Base-by-base conservation (phyloP, 768 basidiomycete species). In the Pleurotus citrinopileatus region DNA sequence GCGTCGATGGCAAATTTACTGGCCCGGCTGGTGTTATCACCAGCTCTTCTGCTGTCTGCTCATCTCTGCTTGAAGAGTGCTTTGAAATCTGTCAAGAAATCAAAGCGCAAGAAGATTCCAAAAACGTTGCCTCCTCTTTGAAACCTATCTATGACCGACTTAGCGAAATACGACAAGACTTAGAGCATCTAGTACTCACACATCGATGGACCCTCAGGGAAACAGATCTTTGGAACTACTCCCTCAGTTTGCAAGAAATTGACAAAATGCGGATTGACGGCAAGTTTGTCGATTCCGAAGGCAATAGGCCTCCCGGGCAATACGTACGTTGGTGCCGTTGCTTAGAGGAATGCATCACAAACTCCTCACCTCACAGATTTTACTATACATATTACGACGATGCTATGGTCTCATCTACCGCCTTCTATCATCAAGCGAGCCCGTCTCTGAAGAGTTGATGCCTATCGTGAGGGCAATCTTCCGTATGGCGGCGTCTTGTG, bases 401-500 rank as follows among this genome's bases (percentile, higher is more conserved):
- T 99, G 97, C 74, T 95, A 98, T 67, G 96, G 96, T 57, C 80
- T 98, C 48, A 95, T 97, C 61, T 98, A 98, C 69, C 82, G 89
- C 25, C 70, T 99, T 45, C 81, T 99, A 57, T 94, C 94, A 22
- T 94, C 94, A 17, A 93, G 91, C 58, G 96, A 98, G 71, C 97
- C 97, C 0, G 94, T 99, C 2, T 96, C 94, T 0, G 97, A 99
- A 69, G 97, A 98, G 68, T 74, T 99, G 13, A 98, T 98, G 91
- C 95, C 95, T 4, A 82, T 97, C 34, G 95, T 95, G 68, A 36
- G 64, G n/a, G 57, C 26, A 13, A 1, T 38, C 19, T 29, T 19
- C 38, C 12, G 55, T 25, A 29, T 40, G 17, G 13, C 23, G 15
- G 13, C n/a, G 28, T n/a, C 23, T 10, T 42, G 29, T 20, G 36